Evolutionary conservation across 768 basidiomycete species (phyloP).

Genomic region (Porphyrellus cyaneotinctus): DNA sequence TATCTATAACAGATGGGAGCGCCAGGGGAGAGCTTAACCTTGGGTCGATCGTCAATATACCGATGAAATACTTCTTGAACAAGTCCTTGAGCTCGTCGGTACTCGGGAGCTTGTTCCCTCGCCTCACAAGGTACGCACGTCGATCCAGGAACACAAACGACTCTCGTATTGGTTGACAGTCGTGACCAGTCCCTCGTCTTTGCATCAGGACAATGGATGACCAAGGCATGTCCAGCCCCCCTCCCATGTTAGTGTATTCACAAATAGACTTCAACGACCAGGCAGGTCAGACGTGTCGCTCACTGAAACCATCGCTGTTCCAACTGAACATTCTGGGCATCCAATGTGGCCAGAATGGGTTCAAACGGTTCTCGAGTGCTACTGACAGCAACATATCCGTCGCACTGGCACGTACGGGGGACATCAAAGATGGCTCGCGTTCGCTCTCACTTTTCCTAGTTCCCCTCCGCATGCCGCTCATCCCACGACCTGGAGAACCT

Average conservation of each 20-base stretch:
- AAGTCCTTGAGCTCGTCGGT: constrained; percentile 64
- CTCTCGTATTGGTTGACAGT: constrained; percentile 31
- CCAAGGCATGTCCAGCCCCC: constrained; percentile 44
- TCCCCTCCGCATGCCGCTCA: constrained; percentile 53
- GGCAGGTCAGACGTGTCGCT: constrained; percentile 75
- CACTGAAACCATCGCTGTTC: constrained; percentile 60
- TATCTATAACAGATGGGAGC: constrained; percentile 85
- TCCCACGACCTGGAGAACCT: constrained; percentile 40
- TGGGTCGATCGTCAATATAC: not conserved
- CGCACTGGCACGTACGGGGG: constrained; percentile 69
- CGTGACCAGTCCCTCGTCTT: constrained; percentile 60
- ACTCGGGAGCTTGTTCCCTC: constrained; percentile 48
- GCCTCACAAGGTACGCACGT: constrained; percentile 52
- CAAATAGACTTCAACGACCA: constrained; percentile 42
- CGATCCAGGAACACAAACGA: not conserved
- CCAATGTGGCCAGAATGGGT: constrained; percentile 54
- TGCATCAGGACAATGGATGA: constrained; percentile 84
- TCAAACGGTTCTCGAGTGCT: constrained; percentile 85
- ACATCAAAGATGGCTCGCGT: constrained; percentile 50
- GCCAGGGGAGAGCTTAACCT: constrained; percentile 33
- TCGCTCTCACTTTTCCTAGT: constrained; percentile 73
- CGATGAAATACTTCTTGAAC: not conserved
- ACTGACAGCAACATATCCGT: constrained; percentile 72
- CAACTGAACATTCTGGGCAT: constrained; percentile 31
- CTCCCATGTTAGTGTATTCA: not conserved